A percentile compares a stretch with the other conserved stretches of the same genome.
Evolutionary conservation across 1,284 basidiomycete genomes (phyloP).

Genomic region (Leucoagaricus sp.): DNA sequence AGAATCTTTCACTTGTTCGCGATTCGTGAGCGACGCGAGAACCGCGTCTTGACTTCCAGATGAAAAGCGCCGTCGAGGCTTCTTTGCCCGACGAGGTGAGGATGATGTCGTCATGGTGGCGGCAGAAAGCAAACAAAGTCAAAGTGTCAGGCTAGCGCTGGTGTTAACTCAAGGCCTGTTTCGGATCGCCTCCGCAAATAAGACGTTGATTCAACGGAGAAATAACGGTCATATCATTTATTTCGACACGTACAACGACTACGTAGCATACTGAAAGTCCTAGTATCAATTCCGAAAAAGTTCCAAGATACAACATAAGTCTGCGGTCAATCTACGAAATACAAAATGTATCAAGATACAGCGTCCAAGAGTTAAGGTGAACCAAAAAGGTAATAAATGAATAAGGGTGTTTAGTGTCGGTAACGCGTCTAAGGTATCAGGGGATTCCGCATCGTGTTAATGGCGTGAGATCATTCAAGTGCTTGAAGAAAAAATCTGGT

Average conservation of each 20-base stretch:
- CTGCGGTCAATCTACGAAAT: neutral
- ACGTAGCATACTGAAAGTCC: neutral
- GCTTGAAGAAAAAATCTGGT: neutral
- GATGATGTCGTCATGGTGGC: constrained; percentile 9
- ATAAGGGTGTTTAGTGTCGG: neutral
- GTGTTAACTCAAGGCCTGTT: too few species aligned
- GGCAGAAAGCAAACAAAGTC: neutral
- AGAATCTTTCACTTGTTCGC: neutral
- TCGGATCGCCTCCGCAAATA: too few species aligned
- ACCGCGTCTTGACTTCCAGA: constrained; percentile 12
- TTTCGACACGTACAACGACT: too few species aligned
- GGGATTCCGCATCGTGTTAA: neutral
- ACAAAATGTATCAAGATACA: neutral
- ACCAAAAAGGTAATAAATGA: neutral
- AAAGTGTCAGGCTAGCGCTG: neutral
- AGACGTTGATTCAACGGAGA: too few species aligned
- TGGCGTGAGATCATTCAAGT: neutral
- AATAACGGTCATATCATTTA: too few species aligned
- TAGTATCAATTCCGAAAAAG: too few species aligned
- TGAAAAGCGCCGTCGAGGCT: constrained; percentile 8
- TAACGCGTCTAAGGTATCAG: neutral
- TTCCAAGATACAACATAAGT: neutral
- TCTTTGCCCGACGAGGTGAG: neutral
- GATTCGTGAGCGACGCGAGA: neutral
- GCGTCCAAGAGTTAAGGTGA: neutral